Conservation (phyloP, 2,329 filamentous ascomycete genomes). For the Ampelomyces quisqualis region DNA sequence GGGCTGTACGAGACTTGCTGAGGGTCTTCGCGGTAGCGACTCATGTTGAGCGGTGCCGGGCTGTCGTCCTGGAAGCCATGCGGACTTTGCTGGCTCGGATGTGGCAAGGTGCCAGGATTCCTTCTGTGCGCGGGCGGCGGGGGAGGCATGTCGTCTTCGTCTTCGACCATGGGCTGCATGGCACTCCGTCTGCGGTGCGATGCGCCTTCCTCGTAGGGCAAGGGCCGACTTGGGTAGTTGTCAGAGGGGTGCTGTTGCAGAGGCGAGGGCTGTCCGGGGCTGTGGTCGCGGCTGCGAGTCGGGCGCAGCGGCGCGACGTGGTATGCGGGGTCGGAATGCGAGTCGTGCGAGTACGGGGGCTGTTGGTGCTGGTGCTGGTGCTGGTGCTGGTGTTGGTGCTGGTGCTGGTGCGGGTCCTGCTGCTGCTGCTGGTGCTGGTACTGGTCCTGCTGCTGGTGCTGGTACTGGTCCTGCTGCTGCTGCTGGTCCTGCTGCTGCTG, state of each 20-base stretch:
- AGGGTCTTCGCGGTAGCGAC: slow-evolving; percentile 32
- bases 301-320: slow-evolving; percentile 40
- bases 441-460: slow-evolving; percentile 19
- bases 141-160: slow-evolving; percentile 56
- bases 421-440: slow-evolving; percentile 11
- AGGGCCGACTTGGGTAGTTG: slow-evolving; percentile 32
- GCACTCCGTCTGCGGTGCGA: slow-evolving; percentile 51
- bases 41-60: slow-evolving; percentile 38
- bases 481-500: slow-evolving; percentile 20
- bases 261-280: slow-evolving; percentile 25
- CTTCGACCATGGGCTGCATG: slow-evolving; percentile 65
- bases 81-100: slow-evolving; percentile 25
- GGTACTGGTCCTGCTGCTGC: slow-evolving; percentile 11
- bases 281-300: slow-evolving; percentile 28
- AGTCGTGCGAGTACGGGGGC: slow-evolving; percentile 20
- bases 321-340: slow-evolving; percentile 34
- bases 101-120: slow-evolving; percentile 33
- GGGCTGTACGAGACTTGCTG: slow-evolving; percentile 25
- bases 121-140: slow-evolving; percentile 44
- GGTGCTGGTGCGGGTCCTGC: slow-evolving; percentile 11
- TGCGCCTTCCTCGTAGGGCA: slow-evolving; percentile 44
- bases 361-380: slow-evolving; percentile 11
- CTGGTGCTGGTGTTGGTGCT: slow-evolving; percentile 19
- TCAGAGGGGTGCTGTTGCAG: slow-evolving; percentile 37
- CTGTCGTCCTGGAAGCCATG: slow-evolving; percentile 31